Evolutionary conservation across 768 basidiomycete genomes (phyloP).

Genomic region (Leccinum sublutescens): DNA sequence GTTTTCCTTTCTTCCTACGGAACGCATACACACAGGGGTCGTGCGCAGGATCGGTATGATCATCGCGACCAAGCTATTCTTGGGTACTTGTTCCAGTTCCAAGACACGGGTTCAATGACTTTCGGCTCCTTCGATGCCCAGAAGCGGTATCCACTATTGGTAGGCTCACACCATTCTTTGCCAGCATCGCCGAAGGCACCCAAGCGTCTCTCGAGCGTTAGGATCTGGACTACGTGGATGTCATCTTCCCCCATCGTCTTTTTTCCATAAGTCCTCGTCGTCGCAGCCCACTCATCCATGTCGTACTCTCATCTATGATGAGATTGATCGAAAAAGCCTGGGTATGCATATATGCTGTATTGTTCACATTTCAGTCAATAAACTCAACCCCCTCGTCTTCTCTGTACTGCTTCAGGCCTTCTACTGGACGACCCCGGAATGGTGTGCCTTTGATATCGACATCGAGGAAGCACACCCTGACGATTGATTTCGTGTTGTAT

Average conservation of each 20-base stretch:
- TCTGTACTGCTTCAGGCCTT: constrained; percentile 27
- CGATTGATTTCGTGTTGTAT: no score
- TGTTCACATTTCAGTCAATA: neutral
- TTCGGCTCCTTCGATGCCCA: neutral
- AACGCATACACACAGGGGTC: constrained; percentile 37
- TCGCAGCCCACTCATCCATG: constrained; percentile 25
- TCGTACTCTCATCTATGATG: constrained; percentile 31
- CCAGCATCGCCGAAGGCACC: constrained; percentile 53
- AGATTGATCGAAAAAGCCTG: constrained; percentile 52
- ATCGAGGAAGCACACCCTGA: constrained; percentile 40
- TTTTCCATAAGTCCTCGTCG: no score
- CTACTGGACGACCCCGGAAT: constrained; percentile 54
- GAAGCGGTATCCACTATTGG: no score
- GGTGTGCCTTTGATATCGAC: constrained; percentile 51
- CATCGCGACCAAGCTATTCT: constrained; percentile 54
- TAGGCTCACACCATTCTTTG: neutral
- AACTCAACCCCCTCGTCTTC: neutral
- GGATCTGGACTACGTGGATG: constrained; percentile 51
- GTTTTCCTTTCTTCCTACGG: neutral
- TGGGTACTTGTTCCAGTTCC: constrained; percentile 48
- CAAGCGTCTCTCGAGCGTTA: constrained; percentile 48
- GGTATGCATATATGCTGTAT: constrained; percentile 23
- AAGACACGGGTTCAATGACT: constrained; percentile 37
- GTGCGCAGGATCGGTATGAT: constrained; percentile 48
- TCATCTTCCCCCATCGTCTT: constrained; percentile 48